Percentiles rank a stretch among this genome's conserved stretches.
phyloP scores from a whole-genome alignment of 2,329 filamentous ascomycete species.

The Sporothrix curviconia region DNA sequence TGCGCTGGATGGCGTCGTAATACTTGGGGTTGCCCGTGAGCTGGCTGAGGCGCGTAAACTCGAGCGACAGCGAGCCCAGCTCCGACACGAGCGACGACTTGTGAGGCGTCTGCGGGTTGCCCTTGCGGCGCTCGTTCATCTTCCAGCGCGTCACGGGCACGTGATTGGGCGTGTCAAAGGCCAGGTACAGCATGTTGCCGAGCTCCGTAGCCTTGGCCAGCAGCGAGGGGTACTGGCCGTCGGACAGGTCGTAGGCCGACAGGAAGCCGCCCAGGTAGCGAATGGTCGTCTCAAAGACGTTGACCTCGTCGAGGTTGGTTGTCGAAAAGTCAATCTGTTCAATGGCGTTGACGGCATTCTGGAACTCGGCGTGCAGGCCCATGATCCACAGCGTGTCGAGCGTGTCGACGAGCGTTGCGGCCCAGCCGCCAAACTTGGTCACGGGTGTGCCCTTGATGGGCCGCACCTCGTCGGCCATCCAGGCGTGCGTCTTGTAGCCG shows the following conservation, averaged over 20 bases:
- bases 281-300: slow-evolving; percentile 33
- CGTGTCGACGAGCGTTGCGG: slow-evolving; percentile 58
- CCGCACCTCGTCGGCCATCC: slow-evolving; percentile 57
- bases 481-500: slow-evolving; percentile 56
- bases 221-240: slow-evolving; percentile 44
- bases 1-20: slow-evolving; percentile 55
- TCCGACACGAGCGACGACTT: slow-evolving; percentile 34
- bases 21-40: slow-evolving; percentile 53
- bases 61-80: slow-evolving; percentile 61
- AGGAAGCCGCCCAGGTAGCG: slow-evolving; percentile 29
- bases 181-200: slow-evolving; percentile 58
- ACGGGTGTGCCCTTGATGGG: slow-evolving; percentile 50
- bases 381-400: slow-evolving; percentile 71
- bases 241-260: slow-evolving; percentile 36
- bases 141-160: slow-evolving; percentile 44
- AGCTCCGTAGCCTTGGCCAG: slow-evolving; percentile 57
- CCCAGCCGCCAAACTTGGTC: slow-evolving; percentile 49
- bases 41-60: slow-evolving; percentile 58
- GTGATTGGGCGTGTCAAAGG: slow-evolving; percentile 61
- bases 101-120: slow-evolving; percentile 28
- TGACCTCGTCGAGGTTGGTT: slow-evolving; percentile 45
- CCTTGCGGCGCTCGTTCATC: slow-evolving; percentile 8
- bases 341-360: slow-evolving; percentile 53
- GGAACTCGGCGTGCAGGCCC: slow-evolving; percentile 59
- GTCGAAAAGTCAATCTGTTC: slow-evolving; percentile 55